Conservation (phyloP, 768 basidiomycete species). For the Russula brevipes region DNA sequence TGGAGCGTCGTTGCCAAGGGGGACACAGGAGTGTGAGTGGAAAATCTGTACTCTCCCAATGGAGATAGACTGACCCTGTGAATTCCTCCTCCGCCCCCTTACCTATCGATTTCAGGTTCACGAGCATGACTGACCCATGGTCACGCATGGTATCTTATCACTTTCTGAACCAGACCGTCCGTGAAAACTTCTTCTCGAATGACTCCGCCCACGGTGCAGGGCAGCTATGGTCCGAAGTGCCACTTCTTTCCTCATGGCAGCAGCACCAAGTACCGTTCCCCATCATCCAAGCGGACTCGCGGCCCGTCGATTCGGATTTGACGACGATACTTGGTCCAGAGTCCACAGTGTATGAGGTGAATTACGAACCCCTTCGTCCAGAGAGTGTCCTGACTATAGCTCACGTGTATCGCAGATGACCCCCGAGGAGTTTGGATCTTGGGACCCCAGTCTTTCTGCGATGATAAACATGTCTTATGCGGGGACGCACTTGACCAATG, state of each 20-base stretch:
- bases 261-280: slow-evolving; percentile 56
- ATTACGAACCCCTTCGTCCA: slow-evolving; percentile 18
- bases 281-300: slow-evolving; percentile 54
- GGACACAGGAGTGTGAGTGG: slow-evolving; percentile 45
- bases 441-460: slow-evolving; percentile 65
- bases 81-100: background rate
- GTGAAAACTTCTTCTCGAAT: slow-evolving; percentile 55
- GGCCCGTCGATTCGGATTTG: slow-evolving; percentile 41
- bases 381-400: background rate
- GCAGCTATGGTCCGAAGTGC: slow-evolving; percentile 59
- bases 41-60: background rate
- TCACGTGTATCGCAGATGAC: slow-evolving; percentile 39
- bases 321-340: slow-evolving; percentile 39
- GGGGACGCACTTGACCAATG: slow-evolving; percentile 61
- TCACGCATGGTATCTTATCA: slow-evolving; percentile 65
- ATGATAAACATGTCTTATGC: slow-evolving; percentile 58
- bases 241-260: slow-evolving; percentile 47
- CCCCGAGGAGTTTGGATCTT: slow-evolving; percentile 67
- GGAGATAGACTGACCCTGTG: background rate
- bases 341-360: slow-evolving; percentile 55
- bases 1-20: slow-evolving; percentile 55
- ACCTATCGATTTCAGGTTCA: slow-evolving; percentile 40
- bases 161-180: slow-evolving; percentile 61
- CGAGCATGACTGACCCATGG: slow-evolving; percentile 62
- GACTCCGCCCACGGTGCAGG: slow-evolving; percentile 64